phyloP scores from a whole-genome alignment of 2,329 filamentous ascomycete genomes.

The Aureobasidium sp. region DNA sequence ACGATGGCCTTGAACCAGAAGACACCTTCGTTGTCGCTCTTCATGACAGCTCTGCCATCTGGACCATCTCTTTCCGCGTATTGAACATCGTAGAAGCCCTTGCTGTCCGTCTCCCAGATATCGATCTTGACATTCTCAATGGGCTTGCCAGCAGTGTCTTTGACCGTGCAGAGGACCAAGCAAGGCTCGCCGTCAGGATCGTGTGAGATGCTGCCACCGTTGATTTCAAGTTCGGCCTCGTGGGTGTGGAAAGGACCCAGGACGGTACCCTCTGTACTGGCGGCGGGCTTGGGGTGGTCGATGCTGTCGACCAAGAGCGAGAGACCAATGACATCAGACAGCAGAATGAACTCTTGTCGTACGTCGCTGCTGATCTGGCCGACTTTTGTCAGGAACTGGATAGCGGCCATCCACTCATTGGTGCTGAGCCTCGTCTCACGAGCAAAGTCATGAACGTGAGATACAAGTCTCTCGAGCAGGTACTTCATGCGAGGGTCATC shows the following conservation, averaged over 20 bases:
- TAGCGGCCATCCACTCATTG: slow-evolving; percentile 68
- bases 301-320: slow-evolving; percentile 75
- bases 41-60: slow-evolving; percentile 66
- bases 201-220: slow-evolving; percentile 58
- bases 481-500: slow-evolving; percentile 60
- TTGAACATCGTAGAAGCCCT: slow-evolving; percentile 78
- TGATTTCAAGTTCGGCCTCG: slow-evolving; percentile 53
- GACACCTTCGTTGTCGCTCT: slow-evolving; percentile 60
- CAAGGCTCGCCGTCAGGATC: slow-evolving; percentile 63
- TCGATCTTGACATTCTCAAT: slow-evolving; percentile 64
- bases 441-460: slow-evolving; percentile 75
- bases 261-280: slow-evolving; percentile 69
- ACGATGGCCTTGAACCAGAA: slow-evolving; percentile 85
- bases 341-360: slow-evolving; percentile 63
- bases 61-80: slow-evolving; percentile 56
- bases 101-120: slow-evolving; percentile 77
- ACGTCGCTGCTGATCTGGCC: slow-evolving; percentile 69
- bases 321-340: slow-evolving; percentile 71
- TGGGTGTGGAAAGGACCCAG: slow-evolving; percentile 79
- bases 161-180: slow-evolving; percentile 66
- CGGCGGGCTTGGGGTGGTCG: slow-evolving; percentile 69
- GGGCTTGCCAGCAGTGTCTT: slow-evolving; percentile 56
- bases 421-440: slow-evolving; percentile 70
- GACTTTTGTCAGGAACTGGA: slow-evolving; percentile 63
- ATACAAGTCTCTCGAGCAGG: slow-evolving; percentile 64